Percentiles rank a stretch among this genome's conserved stretches.
Evolutionary conservation across 1,284 basidiomycete genomes (phyloP).

Genomic region (Ustilago esculenta): DNA sequence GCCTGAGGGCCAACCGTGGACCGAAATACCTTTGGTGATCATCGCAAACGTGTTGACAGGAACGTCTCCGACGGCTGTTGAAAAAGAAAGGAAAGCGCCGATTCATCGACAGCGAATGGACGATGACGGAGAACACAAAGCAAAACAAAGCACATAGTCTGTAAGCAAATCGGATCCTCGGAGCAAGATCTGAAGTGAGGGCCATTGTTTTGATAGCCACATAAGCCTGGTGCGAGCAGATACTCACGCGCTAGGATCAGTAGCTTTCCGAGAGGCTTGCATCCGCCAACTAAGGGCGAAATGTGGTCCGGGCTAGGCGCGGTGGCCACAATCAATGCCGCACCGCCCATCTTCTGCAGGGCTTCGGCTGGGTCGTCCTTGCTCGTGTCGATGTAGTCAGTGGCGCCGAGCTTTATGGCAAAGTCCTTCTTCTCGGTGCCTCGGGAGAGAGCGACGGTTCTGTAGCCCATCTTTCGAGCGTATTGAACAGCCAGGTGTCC

Average conservation of each 20-base stretch:
- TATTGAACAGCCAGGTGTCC: conserved; percentile 68
- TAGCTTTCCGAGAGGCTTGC: conserved; percentile 66
- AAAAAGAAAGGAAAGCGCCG: conserved; percentile 4
- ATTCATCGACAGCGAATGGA: too few relatives aligned
- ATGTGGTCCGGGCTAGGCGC: conserved; percentile 66
- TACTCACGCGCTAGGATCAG: conserved; percentile 53
- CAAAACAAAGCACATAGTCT: too few relatives aligned
- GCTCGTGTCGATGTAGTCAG: conserved; percentile 65
- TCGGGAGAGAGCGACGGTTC: conserved; percentile 67
- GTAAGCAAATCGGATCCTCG: too few relatives aligned
- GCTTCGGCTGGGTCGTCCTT: conserved; percentile 62
- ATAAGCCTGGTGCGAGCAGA: too few relatives aligned
- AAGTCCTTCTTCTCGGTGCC: conserved; percentile 64
- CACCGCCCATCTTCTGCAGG: conserved; percentile 68
- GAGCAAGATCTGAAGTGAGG: too few relatives aligned
- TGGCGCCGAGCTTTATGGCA: conserved; percentile 68
- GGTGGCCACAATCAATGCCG: conserved; percentile 66
- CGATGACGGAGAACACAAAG: too few relatives aligned
- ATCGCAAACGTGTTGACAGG: conserved; percentile 57
- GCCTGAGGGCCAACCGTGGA: conserved; percentile 68
- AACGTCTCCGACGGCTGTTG: conserved; percentile 43
- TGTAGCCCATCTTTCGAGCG: conserved; percentile 66
- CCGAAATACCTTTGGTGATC: conserved; percentile 64
- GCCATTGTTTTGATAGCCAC: too few relatives aligned
- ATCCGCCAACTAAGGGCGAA: conserved; percentile 62